These are phyloP conservation scores for Limnanthes douglasii DNA, from an alignment of 345 rosid genomes.

Conservation along the genomic window DNA sequence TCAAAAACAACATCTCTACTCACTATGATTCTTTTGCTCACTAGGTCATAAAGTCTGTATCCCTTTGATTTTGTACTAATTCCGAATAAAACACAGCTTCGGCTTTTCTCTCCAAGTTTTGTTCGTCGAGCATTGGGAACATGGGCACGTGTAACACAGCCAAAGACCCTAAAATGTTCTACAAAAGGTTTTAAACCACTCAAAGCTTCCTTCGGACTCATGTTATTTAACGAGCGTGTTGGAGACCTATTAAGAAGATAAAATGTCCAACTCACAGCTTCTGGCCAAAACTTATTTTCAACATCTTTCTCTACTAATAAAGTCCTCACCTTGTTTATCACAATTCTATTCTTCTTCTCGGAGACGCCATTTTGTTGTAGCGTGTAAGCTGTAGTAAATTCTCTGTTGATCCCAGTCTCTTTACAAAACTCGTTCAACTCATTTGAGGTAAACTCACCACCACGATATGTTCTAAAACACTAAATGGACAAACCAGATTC, in stretches of 20 bases:
- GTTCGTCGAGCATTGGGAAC: neutral
- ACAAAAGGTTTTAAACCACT: neutral
- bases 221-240: neutral
- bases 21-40: too few species aligned
- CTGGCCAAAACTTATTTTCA: neutral
- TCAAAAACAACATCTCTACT: neutral
- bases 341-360: neutral
- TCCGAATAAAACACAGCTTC: neutral
- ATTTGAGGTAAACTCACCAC: neutral
- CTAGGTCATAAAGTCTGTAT: neutral
- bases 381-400: neutral
- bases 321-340: neutral
- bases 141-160: neutral
- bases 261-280: neutral
- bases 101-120: neutral
- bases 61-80: neutral
- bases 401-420: neutral
- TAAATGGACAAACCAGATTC: neutral
- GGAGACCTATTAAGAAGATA: neutral
- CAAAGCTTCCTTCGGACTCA: neutral
- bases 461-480: neutral
- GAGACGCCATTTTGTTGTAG: neutral
- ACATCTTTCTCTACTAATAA: neutral
- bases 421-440: neutral
- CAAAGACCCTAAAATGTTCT: neutral